Evolutionary conservation across 441 rosid genomes (phyloP), one percentile per base, ranked within the genome.

Genomic region (Macaranga tanarius): DNA sequence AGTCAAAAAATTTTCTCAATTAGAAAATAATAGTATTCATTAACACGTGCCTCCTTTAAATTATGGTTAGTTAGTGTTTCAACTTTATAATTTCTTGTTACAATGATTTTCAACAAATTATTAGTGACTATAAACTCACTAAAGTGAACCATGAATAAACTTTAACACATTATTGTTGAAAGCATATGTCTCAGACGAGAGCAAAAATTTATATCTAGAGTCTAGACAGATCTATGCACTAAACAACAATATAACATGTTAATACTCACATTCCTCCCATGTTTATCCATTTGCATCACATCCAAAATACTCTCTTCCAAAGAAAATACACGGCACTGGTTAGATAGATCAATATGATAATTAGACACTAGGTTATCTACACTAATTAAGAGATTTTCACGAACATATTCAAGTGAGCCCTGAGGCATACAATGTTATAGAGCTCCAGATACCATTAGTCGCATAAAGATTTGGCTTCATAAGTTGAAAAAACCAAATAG

Each of bases 251-350:
- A 74, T 23, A 79, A 62, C 28, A 16, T 22, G 38, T 65, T 71
- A 78, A 45, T 70, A 76, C 99, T 87, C 85, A 90, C 99, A 95
- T 78, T 95, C 96, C 83, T 92, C 98, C n/a, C 91, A 95, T 34
- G 97, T 83, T 56, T 92, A 96, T 75, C 93, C 90, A 23, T 91
- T 93, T 9, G 95, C 73, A 65, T 79, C 86, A 69, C 99, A 95
- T 8, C 93, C 98, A 95, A 75, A 95, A 95, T 22, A 95, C 96
- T 77, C 98, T 90, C 98, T n/a, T n/a, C 99, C 98, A 91, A 78
- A 70, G 69, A 64, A 77, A 78, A 73, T 7, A 65, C 65, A 65
- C 3, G 1, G 19, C 23, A 62, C 50, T 52, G 45, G 52, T 73
- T 63, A 75, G 50, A 78, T 19, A 52, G 22, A 65, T 45, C 42